Conservation (phyloP, 108 stramenopile genomes). For the Skeletonema potamos region DNA sequence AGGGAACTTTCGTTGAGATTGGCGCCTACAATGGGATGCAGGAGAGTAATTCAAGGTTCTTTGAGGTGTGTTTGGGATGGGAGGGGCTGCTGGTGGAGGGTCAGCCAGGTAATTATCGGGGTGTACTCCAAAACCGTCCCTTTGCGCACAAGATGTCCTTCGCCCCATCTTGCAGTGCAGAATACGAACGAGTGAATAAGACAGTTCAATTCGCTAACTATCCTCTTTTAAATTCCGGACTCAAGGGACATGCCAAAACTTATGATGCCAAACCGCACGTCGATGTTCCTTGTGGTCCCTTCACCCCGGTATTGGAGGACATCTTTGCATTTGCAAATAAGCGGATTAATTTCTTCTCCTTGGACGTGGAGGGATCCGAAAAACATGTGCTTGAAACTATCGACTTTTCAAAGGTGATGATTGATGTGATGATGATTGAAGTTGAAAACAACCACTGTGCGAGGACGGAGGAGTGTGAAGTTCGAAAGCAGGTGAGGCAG, state of each 20-base stretch:
- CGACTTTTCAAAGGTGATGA: constrained; percentile 47
- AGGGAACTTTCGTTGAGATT: constrained; percentile 56
- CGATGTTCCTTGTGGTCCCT: constrained; percentile 54
- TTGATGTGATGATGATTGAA: constrained; percentile 68
- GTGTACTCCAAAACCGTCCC: constrained; percentile 45
- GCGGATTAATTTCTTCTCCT: constrained; percentile 50
- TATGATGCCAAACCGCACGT: constrained; percentile 32
- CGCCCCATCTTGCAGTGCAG: constrained; percentile 48
- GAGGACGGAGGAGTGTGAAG: constrained; percentile 4
- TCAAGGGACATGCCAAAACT: constrained; percentile 22
- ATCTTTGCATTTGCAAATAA: constrained; percentile 34
- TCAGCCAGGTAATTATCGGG: constrained; percentile 18
- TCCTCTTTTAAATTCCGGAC: constrained; percentile 50
- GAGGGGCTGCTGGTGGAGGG: constrained; percentile 42
- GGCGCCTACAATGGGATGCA: constrained; percentile 58
- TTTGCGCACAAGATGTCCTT: constrained; percentile 48
- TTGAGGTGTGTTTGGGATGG: constrained; percentile 49
- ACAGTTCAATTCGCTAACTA: constrained; percentile 38
- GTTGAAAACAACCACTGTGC: constrained; percentile 43
- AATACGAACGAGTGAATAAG: constrained; percentile 1
- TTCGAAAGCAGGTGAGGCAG: constrained; percentile 20
- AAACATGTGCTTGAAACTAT: constrained; percentile 49
- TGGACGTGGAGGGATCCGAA: constrained; percentile 77
- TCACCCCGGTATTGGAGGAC: constrained; percentile 46
- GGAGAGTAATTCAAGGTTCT: constrained; percentile 52